Evolutionary conservation across 306 rosid genomes (phyloP), one percentile per base, ranked within the genome.

Genomic region (Citrullus mucosospermus): DNA sequence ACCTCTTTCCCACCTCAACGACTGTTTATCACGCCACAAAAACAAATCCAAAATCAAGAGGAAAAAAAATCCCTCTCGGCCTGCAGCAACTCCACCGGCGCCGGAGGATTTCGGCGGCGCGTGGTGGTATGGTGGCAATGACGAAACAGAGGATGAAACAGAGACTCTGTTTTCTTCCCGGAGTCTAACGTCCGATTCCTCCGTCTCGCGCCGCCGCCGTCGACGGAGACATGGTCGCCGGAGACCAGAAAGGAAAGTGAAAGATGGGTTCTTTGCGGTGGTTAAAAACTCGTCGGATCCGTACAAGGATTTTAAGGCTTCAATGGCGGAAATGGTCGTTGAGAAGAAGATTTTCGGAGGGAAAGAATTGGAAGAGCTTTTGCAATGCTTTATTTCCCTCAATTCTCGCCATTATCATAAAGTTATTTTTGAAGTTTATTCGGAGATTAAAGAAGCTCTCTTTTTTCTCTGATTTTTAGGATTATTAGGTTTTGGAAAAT

Each of bases 271-370:
- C 8, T 92, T 92, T 8, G 97, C 99, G 0, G 96, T 95, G 82
- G 97, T 92, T 86, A 91, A 92, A 88, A 89, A 87, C 12, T 95
- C 99, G 1, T 88, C 88, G 48, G 93, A 95, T 82, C 99, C 97
- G 9, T 89, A 95, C 93, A 89, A 72, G 54, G 99, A 95, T 78
- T 95, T 95, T 77, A 89, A 96, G 76, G 84, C 89, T 0, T 95
- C 99, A 0, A 95, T 95, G 97, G 91, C 91, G 78, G 99, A 95
- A 59, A 95, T 95, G 99, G 93, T 95, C 17, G 80, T 92, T 2
- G 97, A 95, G 90, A 95, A 90, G 53, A 92, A 91, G 87, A 92
- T 95, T 76, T 92, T 90, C 78, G 83, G 87, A 13, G 88, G 89
- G 0, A 43, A 38, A 7, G 97, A 91, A 79, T 90, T 95, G 74